Base-by-base conservation (phyloP, 2,329 filamentous ascomycete species). In the Aspergillus phoenicis region DNA sequence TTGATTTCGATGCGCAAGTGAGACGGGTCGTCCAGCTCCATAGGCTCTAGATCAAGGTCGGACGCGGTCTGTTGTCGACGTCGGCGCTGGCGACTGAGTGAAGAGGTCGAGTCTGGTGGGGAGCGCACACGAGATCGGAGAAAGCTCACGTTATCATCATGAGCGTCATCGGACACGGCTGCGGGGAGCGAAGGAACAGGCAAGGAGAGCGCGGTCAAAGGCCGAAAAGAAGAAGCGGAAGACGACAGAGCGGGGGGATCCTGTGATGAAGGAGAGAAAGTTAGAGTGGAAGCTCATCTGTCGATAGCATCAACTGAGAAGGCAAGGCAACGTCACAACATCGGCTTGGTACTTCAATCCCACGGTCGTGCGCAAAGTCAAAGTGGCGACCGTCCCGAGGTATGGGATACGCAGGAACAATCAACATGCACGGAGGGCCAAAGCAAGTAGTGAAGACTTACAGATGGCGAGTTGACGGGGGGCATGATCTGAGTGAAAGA, bases 131-230 rank as follows among this genome's bases (percentile, higher is more conserved):
- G 73, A 58, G 74, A 78, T 57, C 83, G 80, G 57, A 85, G 75
- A 64, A 84, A 84, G 70, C 73, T 80, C 65, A 82, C 73, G 72
- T 84, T 84, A 62, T 81, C 82, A 69, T 81, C 73, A 54, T 80
- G 73, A 58, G 75, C 78, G 63, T 79, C 78, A 66, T 83, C 77
- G 60, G 67, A 68, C 66, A 78, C 79, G 45, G 75, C 75, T 43
- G 80, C 73, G 54, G 83, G 81, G 60, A 84, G 77, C 66, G 83
- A 81, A 58, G 82, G 77, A 43, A 82, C 79, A 52, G 83, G 79
- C 66, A 78, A 81, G 66, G 81, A 76, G 61, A 83, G 74, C 58
- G 77, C 73, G 66, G 76, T 78, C 61, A 81, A 74, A 59, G 80
- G 78, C 57, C 80, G 81, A 43, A 83, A 75, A 66, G 85, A 84